phyloP scores from a whole-genome alignment of 208 protist species.

The Acanthamoeba sp. region DNA sequence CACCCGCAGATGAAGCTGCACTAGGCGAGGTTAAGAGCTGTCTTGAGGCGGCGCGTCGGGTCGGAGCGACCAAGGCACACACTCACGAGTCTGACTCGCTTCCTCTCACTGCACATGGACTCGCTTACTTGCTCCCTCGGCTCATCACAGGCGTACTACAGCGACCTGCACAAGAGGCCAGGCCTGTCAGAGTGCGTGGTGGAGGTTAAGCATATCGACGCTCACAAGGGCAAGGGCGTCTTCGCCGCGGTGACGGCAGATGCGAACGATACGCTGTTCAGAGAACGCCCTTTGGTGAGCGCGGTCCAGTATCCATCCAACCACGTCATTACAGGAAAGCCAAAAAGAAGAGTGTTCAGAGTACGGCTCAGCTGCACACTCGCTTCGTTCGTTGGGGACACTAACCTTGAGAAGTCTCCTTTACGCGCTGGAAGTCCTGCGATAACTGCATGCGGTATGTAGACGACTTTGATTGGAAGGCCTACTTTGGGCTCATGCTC shows the following conservation, averaged over 20 bases:
- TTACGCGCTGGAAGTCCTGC: background rate
- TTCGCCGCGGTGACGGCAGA: background rate
- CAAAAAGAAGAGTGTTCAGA: background rate
- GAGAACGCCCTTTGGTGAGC: constrained; percentile 17
- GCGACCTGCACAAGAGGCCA: background rate
- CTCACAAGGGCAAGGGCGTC: background rate
- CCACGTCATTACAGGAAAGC: background rate
- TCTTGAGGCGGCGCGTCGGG: background rate
- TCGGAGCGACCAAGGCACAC: background rate
- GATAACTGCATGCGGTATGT: constrained; percentile 39
- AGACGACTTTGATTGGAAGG: constrained; percentile 48
- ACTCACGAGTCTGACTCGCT: no score
- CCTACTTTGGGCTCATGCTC: constrained; percentile 29
- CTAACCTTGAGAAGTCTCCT: background rate
- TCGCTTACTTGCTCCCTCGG: background rate
- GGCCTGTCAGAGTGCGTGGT: background rate
- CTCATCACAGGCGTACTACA: background rate
- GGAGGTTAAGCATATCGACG: background rate
- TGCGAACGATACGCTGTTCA: background rate
- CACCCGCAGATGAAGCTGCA: background rate
- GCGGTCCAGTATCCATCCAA: background rate
- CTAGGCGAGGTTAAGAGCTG: background rate
- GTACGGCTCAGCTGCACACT: no score
- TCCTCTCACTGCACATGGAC: background rate
- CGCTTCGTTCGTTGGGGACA: no score